Evolutionary conservation across 1,284 basidiomycete genomes (phyloP).

Genomic region (Pseudozyma pruni): DNA sequence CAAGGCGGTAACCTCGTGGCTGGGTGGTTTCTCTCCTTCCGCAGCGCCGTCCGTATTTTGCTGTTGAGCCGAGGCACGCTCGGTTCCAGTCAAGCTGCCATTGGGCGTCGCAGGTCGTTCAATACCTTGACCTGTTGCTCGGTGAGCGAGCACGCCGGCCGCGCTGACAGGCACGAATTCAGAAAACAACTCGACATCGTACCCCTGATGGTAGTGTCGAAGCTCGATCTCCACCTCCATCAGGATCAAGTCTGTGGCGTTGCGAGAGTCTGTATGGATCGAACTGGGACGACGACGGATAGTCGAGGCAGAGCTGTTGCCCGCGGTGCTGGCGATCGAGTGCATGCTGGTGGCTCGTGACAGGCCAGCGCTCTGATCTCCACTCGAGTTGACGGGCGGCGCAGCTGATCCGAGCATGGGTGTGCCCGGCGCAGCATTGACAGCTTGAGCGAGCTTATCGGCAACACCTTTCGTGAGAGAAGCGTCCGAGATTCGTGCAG

Average conservation of each 20-base stretch:
- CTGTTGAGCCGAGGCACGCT: not conserved
- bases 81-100: not conserved
- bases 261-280: conserved; percentile 43
- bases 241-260: conserved; percentile 46
- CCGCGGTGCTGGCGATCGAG: conserved; percentile 38
- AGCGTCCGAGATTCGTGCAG: conserved; percentile 43
- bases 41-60: conserved; percentile 1
- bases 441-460: conserved; percentile 26
- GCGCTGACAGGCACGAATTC: conserved; percentile 14
- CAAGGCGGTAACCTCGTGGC: not conserved
- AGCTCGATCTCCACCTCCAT: conserved; percentile 64
- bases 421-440: conserved; percentile 37
- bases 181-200: conserved; percentile 58
- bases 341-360: conserved; percentile 51
- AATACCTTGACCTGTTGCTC: not conserved
- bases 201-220: conserved; percentile 62
- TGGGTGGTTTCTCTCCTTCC: not conserved
- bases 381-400: conserved; percentile 29
- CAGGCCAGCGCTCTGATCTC: conserved; percentile 21
- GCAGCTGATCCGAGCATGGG: conserved; percentile 25
- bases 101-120: conserved; percentile 13
- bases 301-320: conserved; percentile 28
- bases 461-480: conserved; percentile 47
- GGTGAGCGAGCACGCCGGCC: not conserved
- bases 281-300: conserved; percentile 42